Conservation (phyloP, 371 early-diverging fungal genomes). For the Basidiobolus meristosporus region DNA sequence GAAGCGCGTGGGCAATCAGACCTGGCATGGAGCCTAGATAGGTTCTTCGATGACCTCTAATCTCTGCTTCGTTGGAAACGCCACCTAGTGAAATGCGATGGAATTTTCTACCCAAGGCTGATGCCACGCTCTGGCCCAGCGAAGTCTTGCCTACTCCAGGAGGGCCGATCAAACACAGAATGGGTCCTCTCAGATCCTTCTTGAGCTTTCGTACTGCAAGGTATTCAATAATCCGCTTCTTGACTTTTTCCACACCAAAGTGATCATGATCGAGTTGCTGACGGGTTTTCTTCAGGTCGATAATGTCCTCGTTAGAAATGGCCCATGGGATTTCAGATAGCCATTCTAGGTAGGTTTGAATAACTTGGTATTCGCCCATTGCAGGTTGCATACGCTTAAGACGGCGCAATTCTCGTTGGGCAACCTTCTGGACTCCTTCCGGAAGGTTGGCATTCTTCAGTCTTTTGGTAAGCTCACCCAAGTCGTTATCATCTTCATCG, state of each 20-base stretch:
- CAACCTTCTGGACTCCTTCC: conserved; percentile 35
- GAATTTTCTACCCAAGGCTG: conserved; percentile 61
- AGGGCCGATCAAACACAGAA: conserved; percentile 61
- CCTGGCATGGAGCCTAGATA: conserved; percentile 84
- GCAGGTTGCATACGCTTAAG: conserved; percentile 49
- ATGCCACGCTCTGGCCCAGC: conserved; percentile 59
- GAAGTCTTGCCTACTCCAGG: conserved; percentile 67
- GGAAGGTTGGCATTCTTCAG: conserved; percentile 42
- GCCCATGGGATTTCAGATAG: conserved; percentile 65
- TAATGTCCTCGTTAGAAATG: conserved; percentile 24
- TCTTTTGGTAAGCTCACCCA: conserved; percentile 26
- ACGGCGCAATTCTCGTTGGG: conserved; percentile 48
- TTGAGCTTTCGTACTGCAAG: conserved; percentile 65
- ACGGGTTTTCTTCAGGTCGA: conserved; percentile 46
- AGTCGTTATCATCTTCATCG: conserved; percentile 29
- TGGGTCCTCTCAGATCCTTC: conserved; percentile 62
- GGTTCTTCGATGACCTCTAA: conserved; percentile 77
- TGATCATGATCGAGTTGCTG: conserved; percentile 59
- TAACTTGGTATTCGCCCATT: conserved; percentile 62
- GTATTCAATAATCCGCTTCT: conserved; percentile 64
- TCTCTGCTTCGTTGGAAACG: conserved; percentile 75
- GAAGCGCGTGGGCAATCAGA: conserved; percentile 56
- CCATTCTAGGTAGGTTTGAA: conserved; percentile 57
- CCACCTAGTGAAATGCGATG: conserved; percentile 74
- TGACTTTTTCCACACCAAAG: conserved; percentile 66